Conservation (phyloP, 306 rosid species). For the Quercus ilex region DNA sequence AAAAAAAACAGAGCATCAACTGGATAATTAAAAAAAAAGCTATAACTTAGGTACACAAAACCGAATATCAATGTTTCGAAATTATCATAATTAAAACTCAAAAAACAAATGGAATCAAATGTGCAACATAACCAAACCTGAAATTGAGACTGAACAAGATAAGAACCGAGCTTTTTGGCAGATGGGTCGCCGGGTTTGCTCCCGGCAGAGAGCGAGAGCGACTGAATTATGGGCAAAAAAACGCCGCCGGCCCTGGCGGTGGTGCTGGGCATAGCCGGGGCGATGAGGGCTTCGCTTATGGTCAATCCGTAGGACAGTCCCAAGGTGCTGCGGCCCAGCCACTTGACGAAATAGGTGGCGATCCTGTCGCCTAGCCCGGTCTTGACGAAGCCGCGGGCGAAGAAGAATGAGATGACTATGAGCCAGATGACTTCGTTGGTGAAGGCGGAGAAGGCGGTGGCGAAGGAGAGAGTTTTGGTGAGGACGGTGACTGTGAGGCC, state of each 20-base stretch:
- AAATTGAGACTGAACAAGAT: slow-evolving; percentile 75
- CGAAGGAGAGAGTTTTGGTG: slow-evolving; percentile 61
- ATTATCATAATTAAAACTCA: neutral
- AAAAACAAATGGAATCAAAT: too few species aligned
- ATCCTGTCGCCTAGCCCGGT: slow-evolving; percentile 90
- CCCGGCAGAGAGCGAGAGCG: slow-evolving; percentile 77
- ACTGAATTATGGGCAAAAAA: slow-evolving; percentile 85
- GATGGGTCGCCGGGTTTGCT: slow-evolving; percentile 65
- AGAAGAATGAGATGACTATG: slow-evolving; percentile 92
- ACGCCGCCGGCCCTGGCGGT: slow-evolving; percentile 98
- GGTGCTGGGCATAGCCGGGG: slow-evolving; percentile 98
- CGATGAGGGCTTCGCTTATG: slow-evolving; percentile 80
- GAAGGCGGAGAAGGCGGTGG: slow-evolving; percentile 78
- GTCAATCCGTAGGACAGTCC: slow-evolving; percentile 87
- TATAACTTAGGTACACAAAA: neutral
- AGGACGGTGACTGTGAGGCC: slow-evolving; percentile 63
- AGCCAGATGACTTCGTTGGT: slow-evolving; percentile 93
- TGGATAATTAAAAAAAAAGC: neutral
- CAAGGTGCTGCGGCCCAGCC: slow-evolving; percentile 85
- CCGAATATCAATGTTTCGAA: neutral
- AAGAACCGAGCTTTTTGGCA: slow-evolving; percentile 72
- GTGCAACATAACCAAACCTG: slow-evolving; percentile 46
- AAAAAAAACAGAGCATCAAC: neutral
- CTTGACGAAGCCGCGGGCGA: slow-evolving; percentile 94
- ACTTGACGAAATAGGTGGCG: slow-evolving; percentile 84